These are phyloP conservation scores for Cercophora newfieldiana DNA, from an alignment of 495 filamentous ascomycete genomes.

Conservation along the genomic window DNA sequence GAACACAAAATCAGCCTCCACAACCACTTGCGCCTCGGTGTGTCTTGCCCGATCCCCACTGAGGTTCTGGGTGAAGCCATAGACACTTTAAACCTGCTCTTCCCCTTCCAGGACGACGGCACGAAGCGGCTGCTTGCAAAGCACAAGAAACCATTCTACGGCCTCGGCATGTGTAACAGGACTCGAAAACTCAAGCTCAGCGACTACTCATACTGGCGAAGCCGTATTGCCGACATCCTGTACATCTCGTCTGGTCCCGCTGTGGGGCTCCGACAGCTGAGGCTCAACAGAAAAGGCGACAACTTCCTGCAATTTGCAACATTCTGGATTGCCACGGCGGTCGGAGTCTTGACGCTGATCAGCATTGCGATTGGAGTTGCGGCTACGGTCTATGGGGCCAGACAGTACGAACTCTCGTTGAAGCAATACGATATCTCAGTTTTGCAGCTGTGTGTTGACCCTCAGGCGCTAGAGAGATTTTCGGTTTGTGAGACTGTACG, in stretches of 20 bases:
- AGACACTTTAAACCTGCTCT: constrained; percentile 22
- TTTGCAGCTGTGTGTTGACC: not conserved
- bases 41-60: constrained; percentile 6
- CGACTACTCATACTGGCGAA: constrained; percentile 16
- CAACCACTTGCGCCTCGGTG: constrained; percentile 14
- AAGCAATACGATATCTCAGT: constrained; percentile 11
- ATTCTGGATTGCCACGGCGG: constrained; percentile 15
- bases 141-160: constrained; percentile 17
- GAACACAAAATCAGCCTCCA: constrained; percentile 24
- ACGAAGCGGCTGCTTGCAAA: constrained; percentile 9
- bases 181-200: constrained; percentile 11
- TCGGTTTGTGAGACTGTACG: not conserved
- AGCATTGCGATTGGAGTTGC: not conserved
- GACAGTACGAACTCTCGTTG: not conserved
- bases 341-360: constrained; percentile 1
- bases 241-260: constrained; percentile 13
- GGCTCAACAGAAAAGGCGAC: constrained; percentile 1
- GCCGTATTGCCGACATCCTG: constrained; percentile 7
- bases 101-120: constrained; percentile 13
- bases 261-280: constrained; percentile 15
- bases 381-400: not conserved
- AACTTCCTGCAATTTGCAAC: constrained; percentile 17
- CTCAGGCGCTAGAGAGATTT: not conserved
- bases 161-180: constrained; percentile 17
- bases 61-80: constrained; percentile 16